Evolutionary conservation across 768 basidiomycete species (phyloP).

Genomic region (Lenzites betulinus): DNA sequence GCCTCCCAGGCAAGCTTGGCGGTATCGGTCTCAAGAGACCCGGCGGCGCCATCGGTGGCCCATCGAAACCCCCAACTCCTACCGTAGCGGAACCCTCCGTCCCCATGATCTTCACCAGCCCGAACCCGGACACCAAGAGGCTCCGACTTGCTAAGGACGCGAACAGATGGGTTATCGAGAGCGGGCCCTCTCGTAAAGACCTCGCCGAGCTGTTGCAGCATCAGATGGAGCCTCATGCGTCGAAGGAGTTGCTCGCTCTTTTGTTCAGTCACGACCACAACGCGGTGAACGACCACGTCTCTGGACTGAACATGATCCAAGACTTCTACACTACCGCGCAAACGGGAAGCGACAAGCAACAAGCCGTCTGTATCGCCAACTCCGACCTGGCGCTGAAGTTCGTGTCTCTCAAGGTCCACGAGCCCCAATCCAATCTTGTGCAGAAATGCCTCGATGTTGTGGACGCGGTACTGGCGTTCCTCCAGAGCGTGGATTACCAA

Average conservation of each 20-base stretch:
- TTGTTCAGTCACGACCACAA: constrained; percentile 97
- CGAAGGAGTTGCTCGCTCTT: constrained; percentile 70
- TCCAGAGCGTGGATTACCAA: constrained; percentile 73
- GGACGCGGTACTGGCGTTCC: constrained; percentile 73
- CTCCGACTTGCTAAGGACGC: constrained; percentile 72
- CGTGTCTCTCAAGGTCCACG: constrained; percentile 84
- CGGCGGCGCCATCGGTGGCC: constrained; percentile 37
- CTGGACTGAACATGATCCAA: constrained; percentile 70
- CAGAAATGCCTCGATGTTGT: constrained; percentile 88
- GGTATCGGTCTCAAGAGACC: constrained; percentile 49
- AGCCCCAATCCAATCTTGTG: constrained; percentile 87
- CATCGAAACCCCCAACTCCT: constrained; percentile 36
- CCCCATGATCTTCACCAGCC: constrained; percentile 45
- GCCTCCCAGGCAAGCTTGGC: constrained; percentile 41
- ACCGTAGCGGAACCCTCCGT: constrained; percentile 24
- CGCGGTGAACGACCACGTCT: constrained; percentile 88
- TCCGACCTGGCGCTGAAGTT: constrained; percentile 94
- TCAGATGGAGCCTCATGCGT: constrained; percentile 89
- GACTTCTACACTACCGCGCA: constrained; percentile 71
- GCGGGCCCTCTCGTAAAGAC: constrained; percentile 82
- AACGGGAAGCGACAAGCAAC: constrained; percentile 57
- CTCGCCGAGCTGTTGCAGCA: constrained; percentile 81
- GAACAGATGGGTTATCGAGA: constrained; percentile 83
- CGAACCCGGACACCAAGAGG: constrained; percentile 65
- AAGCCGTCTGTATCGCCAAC: constrained; percentile 76